Evolutionary conservation across 805 yeast genomes (phyloP).

Genomic region (Yamadazyma takamatsuzukensis): DNA sequence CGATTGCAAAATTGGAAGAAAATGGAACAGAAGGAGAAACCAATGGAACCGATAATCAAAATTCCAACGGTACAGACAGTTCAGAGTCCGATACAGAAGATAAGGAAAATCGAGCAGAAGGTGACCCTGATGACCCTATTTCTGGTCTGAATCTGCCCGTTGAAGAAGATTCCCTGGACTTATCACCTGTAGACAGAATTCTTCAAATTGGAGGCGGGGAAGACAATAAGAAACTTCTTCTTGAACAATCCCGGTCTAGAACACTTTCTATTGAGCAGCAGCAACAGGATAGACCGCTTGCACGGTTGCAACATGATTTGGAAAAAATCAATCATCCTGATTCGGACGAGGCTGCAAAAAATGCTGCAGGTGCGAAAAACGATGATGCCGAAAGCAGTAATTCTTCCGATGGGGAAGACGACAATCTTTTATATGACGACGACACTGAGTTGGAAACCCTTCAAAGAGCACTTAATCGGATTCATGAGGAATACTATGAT

Average conservation of each 20-base stretch:
- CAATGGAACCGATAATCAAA: constrained; percentile 20
- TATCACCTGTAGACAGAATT: constrained; percentile 48
- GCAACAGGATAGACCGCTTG: constrained; percentile 78
- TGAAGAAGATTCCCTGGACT: neutral
- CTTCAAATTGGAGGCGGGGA: constrained; percentile 50
- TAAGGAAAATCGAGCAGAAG: neutral
- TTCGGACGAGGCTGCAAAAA: constrained; percentile 13
- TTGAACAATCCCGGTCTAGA: constrained; percentile 59
- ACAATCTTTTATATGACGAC: constrained; percentile 67
- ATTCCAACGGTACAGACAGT: constrained; percentile 11
- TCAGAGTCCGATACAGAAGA: neutral
- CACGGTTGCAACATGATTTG: constrained; percentile 72
- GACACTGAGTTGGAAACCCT: constrained; percentile 71
- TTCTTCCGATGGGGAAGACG: constrained; percentile 30
- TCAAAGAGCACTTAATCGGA: constrained; percentile 54
- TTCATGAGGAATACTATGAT: constrained; percentile 67
- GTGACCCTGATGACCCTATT: neutral
- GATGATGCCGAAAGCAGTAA: constrained; percentile 21
- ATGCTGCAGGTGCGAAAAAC: constrained; percentile 8
- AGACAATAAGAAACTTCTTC: constrained; percentile 44
- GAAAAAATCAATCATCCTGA: constrained; percentile 45
- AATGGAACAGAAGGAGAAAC: constrained; percentile 18
- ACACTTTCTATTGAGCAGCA: constrained; percentile 74
- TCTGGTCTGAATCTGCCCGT: neutral
- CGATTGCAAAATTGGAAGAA: constrained; percentile 58